Percentiles rank a stretch among this genome's conserved stretches.
Conservation (phyloP, 176 grass and related monocot species). For the Bothriochloa decipiens region DNA sequence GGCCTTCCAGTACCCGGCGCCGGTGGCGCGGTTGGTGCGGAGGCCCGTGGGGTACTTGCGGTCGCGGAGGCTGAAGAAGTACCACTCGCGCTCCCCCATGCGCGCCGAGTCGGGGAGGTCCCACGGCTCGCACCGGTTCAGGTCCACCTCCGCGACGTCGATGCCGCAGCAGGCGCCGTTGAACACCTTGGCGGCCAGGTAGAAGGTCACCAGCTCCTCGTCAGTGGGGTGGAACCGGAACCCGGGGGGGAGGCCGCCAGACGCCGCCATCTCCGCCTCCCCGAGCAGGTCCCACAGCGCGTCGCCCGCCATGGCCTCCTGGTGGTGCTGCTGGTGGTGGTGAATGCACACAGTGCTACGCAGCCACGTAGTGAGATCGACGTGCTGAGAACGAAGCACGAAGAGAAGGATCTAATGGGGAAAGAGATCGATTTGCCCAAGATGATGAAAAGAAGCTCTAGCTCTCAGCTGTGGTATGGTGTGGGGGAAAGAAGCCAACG, state of each 20-base stretch:
- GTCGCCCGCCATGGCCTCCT: constrained; percentile 64
- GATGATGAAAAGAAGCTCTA: not conserved
- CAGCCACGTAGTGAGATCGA: not conserved
- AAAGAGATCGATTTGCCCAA: not conserved
- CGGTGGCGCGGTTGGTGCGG: constrained; percentile 90
- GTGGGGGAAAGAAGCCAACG: constrained; percentile 24
- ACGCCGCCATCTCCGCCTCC: constrained; percentile 59
- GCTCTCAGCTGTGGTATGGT: constrained; percentile 39
- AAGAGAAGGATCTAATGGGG: not conserved
- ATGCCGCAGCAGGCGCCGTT: constrained; percentile 84
- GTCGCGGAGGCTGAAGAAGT: constrained; percentile 97
- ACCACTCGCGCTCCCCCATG: constrained; percentile 98
- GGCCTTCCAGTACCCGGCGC: constrained; percentile 97
- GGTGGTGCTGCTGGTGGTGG: not conserved
- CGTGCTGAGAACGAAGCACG: not conserved
- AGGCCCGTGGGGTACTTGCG: constrained; percentile 94
- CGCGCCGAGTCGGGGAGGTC: constrained; percentile 79
- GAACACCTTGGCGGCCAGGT: constrained; percentile 90
- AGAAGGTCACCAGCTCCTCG: constrained; percentile 95
- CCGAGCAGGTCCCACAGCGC: constrained; percentile 73
- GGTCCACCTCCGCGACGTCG: constrained; percentile 86
- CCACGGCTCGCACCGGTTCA: constrained; percentile 97
- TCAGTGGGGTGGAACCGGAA: constrained; percentile 98
- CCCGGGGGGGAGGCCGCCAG: constrained; percentile 68
- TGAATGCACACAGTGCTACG: not conserved